Conservation (phyloP, 2,329 filamentous ascomycete genomes). For the Fusarium sp. region DNA sequence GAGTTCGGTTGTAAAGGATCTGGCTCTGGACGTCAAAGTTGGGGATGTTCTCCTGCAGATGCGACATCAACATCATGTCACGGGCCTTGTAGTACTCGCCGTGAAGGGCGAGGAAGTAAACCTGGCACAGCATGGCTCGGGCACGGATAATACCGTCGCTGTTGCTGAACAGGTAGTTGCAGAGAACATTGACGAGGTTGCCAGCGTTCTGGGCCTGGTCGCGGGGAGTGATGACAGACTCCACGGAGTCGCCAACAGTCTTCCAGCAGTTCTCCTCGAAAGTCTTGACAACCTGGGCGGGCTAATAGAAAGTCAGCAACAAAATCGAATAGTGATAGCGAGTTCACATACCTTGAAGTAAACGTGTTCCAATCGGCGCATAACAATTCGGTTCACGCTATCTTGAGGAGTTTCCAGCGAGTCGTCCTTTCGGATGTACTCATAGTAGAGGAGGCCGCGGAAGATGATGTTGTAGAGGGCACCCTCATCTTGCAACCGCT, state of each 20-base stretch:
- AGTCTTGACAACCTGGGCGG: slow-evolving; percentile 90
- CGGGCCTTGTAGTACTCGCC: slow-evolving; percentile 98
- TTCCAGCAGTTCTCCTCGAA: slow-evolving; percentile 97
- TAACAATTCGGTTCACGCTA: slow-evolving; percentile 89
- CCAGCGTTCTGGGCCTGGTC: slow-evolving; percentile 75
- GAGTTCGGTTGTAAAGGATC: slow-evolving; percentile 97
- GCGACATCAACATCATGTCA: slow-evolving; percentile 99
- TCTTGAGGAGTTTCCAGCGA: slow-evolving; percentile 84
- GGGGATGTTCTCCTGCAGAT: slow-evolving; percentile 95
- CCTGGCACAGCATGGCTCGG: slow-evolving; percentile 97
- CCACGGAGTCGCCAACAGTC: slow-evolving; percentile 73
- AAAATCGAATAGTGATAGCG: neutral
- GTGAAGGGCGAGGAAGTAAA: slow-evolving; percentile 97
- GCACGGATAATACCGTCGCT: slow-evolving; percentile 97
- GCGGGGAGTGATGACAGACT: slow-evolving; percentile 86
- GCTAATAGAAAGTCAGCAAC: slow-evolving; percentile 59
- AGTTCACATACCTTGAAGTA: slow-evolving; percentile 91
- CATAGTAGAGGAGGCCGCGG: slow-evolving; percentile 88
- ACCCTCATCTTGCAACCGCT: slow-evolving; percentile 91
- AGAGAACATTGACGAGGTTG: slow-evolving; percentile 85
- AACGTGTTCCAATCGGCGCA: slow-evolving; percentile 94
- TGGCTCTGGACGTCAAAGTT: slow-evolving; percentile 98
- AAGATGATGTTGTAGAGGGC: slow-evolving; percentile 93
- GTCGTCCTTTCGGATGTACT: slow-evolving; percentile 78
- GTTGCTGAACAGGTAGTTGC: slow-evolving; percentile 93